Base-by-base conservation (phyloP, 2,329 filamentous ascomycete genomes). In the Teratosphaeria gauchensis region DNA sequence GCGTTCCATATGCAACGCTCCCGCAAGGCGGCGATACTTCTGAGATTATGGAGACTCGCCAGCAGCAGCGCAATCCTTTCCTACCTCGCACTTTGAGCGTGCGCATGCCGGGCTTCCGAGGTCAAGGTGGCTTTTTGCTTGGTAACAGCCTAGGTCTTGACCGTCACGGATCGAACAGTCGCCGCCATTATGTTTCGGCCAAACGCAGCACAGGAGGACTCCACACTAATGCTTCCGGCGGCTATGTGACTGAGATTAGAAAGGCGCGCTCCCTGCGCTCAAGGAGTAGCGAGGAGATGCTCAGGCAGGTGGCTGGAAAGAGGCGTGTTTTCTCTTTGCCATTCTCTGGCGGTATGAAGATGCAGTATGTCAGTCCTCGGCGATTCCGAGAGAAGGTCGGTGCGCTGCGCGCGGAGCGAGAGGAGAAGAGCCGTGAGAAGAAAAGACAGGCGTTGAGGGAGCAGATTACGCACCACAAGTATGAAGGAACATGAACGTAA, bases 141-240 rank as follows among this genome's bases (percentile, higher is more conserved):
- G 80, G 78, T 56, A 84, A 84, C 65, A 80, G 79, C 3, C 71
- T 84, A 0, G 82, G 82, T 28, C 73, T 85, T 51, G 80, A 82
- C 51, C 76, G 73, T 64, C 75, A 70, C 69, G 77, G 63, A 63
- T 77, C 62, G 9, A 74, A 76, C 72, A 60, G 71, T 72, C 63
- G 76, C 70, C 57, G 78, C 69, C 60, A 76, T 68, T 33, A 74
- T 71, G 55, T 74, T 66, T 35, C 65, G 71, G 52, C 69, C 67
- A 59, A 38, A 57, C 38, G 38, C 57, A 61, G 35, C 51, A 59
- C 38, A 14, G 59, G 59, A 24, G 56, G 59, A n/a, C 35, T 60
- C 38, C 56, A 55, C 24, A 58, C 32, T 19, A 51, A 54, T 14
- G 51, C 28, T 51, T 8, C 21, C 6, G 46, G 30, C 38, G 31